Evolutionary conservation across 164 flowering plant genomes (phyloP), one percentile per base, ranked within the genome.

Genomic region (Warburgia ugandensis): DNA sequence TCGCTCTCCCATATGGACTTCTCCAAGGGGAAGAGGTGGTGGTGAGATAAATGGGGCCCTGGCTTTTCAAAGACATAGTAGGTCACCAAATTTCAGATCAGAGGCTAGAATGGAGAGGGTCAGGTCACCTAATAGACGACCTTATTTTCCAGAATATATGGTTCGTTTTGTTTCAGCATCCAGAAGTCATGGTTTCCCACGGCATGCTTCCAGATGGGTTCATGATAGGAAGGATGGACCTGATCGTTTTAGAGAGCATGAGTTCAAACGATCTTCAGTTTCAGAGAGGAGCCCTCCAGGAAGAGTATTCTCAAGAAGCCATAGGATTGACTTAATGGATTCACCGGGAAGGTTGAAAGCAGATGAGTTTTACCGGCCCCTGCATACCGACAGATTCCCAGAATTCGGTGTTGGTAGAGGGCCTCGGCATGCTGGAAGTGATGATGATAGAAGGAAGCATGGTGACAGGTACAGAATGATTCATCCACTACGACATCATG

Each of bases 1-100:
- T 37, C 73, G 68, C 21, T 78, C 80, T 32, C 81, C 81, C n/a
- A 20, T 44, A 22, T 73, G 71, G 74, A 48, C 65, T 22, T 58
- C 67, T 29, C 61, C 71, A 25, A 64, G 68, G 53, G 63, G n/a
- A n/a, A n/a, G 76, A 33, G 62, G 39, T 47, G 52, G 54, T 20
- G 38, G 59, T 47, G 60, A 45, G 13, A 20, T 20, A 25, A 48
- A 45, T 40, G 54, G 59, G 3, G 53, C 48, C 29, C 59, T 49
- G 0, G 38, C 54, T 50, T 42, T 53, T 1, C 66, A 62, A 56
- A 51, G 55, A 3, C 68, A 30, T 29, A 74, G 77, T 54, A 66
- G n/a, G n/a, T n/a, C 69, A 31, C 65, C 77, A n/a, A 65, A 69
- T 52, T 67, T 78, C 58, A 67, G 75, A 52, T 41, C 72, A 11